Evolutionary conservation across 768 basidiomycete species (phyloP), one percentile per base, ranked within the genome.

Genomic region (Chiua virens): DNA sequence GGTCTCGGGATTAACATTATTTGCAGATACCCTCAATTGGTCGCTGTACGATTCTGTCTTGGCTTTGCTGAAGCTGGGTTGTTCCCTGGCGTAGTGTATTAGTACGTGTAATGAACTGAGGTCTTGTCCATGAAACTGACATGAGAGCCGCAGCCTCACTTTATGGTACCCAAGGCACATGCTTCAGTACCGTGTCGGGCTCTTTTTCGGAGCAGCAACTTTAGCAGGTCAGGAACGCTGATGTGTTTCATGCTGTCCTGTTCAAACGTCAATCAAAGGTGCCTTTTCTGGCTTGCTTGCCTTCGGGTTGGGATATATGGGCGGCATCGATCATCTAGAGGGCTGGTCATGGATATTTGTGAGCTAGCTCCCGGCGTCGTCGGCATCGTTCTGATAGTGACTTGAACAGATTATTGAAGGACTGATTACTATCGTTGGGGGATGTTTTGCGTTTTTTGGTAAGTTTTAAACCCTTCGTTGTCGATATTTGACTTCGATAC

Each of bases 301-400:
- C 0, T 83, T 72, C 61, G 81, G 62, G 0, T 79, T 85, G 25
- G 71, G 74, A 35, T 77, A 79, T 45, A 79, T 85, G 80, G 61
- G 66, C 23, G 79, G 79, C 0, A 65, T 64, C 0, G 66, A 58
- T 3, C 75, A 79, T 2, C 60, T 79, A 17, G 58, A 74, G 17
- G 83, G 81, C 11, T 86, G 85, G 85, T 79, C 79, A 0, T 86
- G 84, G 85, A 84, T 86, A 42, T 86, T 86, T 50, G 81, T 83
- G 55, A 37, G 78, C 63, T 9, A 2, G 2, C 32, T 8, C 10
- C 22, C 2, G 18, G 5, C 6, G n/a, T 32, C 13, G n/a, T 30
- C 21, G 22, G 25, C 1, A 8, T 48, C 4, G 20, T 32, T 17
- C n/a, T 44, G 18, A 44, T 17, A 4, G 3, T 2, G 11, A 13